These are phyloP conservation scores for Neltuma alba DNA, from an alignment of 306 rosid genomes.

Conservation along the genomic window DNA sequence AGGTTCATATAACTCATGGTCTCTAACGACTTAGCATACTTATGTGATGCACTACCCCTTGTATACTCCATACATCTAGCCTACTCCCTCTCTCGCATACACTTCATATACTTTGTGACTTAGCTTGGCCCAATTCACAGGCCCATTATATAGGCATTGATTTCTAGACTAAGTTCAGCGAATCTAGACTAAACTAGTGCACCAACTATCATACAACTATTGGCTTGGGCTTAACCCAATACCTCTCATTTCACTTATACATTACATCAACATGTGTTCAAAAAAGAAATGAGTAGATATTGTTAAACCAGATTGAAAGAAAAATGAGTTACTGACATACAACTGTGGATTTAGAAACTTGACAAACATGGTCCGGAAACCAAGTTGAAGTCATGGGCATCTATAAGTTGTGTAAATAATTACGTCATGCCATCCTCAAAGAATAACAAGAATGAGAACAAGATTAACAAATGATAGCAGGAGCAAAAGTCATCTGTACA, in stretches of 20 bases:
- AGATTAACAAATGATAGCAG: conserved; percentile 14
- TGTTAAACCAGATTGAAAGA: neutral
- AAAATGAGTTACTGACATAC: neutral
- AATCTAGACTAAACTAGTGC: neutral
- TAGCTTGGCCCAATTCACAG: neutral
- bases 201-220: neutral
- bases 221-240: neutral
- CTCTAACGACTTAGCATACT: too few relatives aligned
- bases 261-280: neutral
- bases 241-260: neutral
- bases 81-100: too few relatives aligned
- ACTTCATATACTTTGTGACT: neutral
- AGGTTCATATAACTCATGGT: too few relatives aligned
- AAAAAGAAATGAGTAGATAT: conserved; percentile 9
- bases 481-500: conserved; percentile 22
- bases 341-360: conserved; percentile 14
- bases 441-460: conserved; percentile 17
- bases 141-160: neutral
- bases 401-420: conserved; percentile 17
- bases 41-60: too few relatives aligned
- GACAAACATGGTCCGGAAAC: conserved; percentile 16
- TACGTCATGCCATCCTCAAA: neutral
- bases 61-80: too few relatives aligned
- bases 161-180: neutral
- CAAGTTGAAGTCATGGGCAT: conserved; percentile 8